These are phyloP conservation scores for Parmelia sp. DNA, from an alignment of 495 filamentous ascomycete genomes.

Conservation along the genomic window DNA sequence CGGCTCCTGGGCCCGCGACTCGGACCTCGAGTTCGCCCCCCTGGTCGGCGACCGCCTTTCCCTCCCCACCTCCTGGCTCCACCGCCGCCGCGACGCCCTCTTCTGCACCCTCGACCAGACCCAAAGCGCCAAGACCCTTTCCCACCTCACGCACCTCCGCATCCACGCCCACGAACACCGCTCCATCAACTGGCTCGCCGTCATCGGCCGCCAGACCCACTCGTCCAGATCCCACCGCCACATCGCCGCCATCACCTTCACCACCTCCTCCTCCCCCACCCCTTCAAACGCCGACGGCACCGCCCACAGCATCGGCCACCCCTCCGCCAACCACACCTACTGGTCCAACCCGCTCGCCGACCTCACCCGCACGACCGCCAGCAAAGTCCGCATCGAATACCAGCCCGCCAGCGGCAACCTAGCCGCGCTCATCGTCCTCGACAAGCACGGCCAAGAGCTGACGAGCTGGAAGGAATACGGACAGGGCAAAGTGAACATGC, in stretches of 20 bases:
- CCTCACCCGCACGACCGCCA: not conserved
- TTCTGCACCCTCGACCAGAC: conserved; percentile 17
- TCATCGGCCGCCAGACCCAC: conserved; percentile 5
- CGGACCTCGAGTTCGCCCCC: conserved; percentile 16
- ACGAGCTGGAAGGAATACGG: conserved; percentile 17
- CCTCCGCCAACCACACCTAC: not conserved
- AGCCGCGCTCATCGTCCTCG: conserved; percentile 9
- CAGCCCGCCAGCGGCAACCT: conserved; percentile 2
- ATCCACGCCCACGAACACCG: conserved; percentile 11
- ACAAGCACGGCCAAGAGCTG: conserved; percentile 9
- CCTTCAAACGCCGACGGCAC: not conserved
- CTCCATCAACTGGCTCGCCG: conserved; percentile 11
- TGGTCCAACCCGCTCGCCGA: conserved; percentile 12
- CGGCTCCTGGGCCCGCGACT: conserved; percentile 12
- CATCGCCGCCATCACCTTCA: conserved; percentile 7
- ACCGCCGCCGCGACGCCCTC: conserved; percentile 5
- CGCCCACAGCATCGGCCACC: not conserved
- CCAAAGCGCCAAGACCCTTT: not conserved
- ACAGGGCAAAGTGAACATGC: conserved; percentile 4
- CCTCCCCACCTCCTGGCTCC: conserved; percentile 5
- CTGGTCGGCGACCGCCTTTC: conserved; percentile 12
- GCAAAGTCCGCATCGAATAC: conserved; percentile 7
- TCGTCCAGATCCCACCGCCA: conserved; percentile 5
- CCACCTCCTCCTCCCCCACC: not conserved
- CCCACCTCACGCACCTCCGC: not conserved